These are phyloP conservation scores for Candida ficus DNA, from an alignment of 805 yeast species.

Conservation along the genomic window DNA sequence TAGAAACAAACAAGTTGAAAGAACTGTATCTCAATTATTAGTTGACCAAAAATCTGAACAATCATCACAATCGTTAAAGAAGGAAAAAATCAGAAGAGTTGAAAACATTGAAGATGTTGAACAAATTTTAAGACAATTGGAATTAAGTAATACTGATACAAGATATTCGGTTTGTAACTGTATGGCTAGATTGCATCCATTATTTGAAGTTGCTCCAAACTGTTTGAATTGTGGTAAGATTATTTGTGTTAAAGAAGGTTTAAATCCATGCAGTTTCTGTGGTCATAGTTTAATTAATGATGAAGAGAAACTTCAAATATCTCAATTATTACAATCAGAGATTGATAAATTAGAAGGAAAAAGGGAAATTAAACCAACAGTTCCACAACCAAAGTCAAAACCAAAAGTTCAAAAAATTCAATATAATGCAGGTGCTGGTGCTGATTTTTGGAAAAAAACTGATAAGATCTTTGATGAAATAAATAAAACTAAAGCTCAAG, in stretches of 20 bases:
- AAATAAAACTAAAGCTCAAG: constrained; percentile 31
- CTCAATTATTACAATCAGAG: constrained; percentile 48
- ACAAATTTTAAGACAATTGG: constrained; percentile 50
- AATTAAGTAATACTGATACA: constrained; percentile 28
- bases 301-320: constrained; percentile 57
- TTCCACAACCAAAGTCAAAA: constrained; percentile 26
- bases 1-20: constrained; percentile 23
- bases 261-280: constrained; percentile 86
- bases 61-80: constrained; percentile 25
- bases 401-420: constrained; percentile 43
- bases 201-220: constrained; percentile 87
- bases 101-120: constrained; percentile 63
- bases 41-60: constrained; percentile 25
- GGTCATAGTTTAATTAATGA: constrained; percentile 57
- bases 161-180: constrained; percentile 56
- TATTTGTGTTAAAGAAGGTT: constrained; percentile 84
- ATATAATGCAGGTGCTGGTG: constrained; percentile 55
- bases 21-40: constrained; percentile 41
- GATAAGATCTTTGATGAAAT: constrained; percentile 51
- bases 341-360: constrained; percentile 37
- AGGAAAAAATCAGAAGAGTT: constrained; percentile 37
- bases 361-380: constrained; percentile 9
- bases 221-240: constrained; percentile 93
- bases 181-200: constrained; percentile 82
- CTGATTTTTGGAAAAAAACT: constrained; percentile 62